phyloP scores from a whole-genome alignment of 1,139 yeast species.

The Kurtzmaniella quercitrusa region DNA sequence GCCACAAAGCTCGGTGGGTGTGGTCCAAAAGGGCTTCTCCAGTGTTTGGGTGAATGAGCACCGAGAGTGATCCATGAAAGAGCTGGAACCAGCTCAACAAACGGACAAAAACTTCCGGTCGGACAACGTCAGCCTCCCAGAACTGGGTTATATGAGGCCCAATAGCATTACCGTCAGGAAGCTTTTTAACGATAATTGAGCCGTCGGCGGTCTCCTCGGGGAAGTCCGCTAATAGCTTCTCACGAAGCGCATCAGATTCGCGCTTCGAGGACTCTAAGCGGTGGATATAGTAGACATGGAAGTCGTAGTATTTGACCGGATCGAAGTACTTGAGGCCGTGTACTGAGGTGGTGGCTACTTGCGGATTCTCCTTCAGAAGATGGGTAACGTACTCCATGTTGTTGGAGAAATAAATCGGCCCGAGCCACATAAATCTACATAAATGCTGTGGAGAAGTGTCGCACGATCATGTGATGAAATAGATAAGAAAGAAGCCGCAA shows the following conservation, averaged over 20 bases:
- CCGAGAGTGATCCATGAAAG: conserved; percentile 25
- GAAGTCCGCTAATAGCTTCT: conserved; percentile 22
- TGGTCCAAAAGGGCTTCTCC: conserved; percentile 27
- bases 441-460: not conserved
- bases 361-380: conserved; percentile 16
- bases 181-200: conserved; percentile 25
- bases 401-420: not conserved
- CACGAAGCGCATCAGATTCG: conserved; percentile 21
- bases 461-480: not conserved
- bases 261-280: conserved; percentile 14
- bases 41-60: conserved; percentile 31
- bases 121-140: conserved; percentile 31
- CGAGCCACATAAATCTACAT: not conserved
- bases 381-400: conserved; percentile 28
- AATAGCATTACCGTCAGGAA: conserved; percentile 22
- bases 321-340: conserved; percentile 17
- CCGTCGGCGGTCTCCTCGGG: conserved; percentile 22
- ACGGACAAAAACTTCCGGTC: conserved; percentile 26
- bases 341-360: conserved; percentile 19
- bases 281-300: conserved; percentile 29
- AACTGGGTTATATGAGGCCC: conserved; percentile 31
- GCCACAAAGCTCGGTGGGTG: conserved; percentile 27
- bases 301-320: conserved; percentile 32
- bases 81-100: conserved; percentile 30
- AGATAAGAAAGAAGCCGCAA: no score